A percentile compares a stretch with the other conserved stretches of the same genome.
Conservation (phyloP, 805 yeast species). For the Ogataea haglerorum region DNA sequence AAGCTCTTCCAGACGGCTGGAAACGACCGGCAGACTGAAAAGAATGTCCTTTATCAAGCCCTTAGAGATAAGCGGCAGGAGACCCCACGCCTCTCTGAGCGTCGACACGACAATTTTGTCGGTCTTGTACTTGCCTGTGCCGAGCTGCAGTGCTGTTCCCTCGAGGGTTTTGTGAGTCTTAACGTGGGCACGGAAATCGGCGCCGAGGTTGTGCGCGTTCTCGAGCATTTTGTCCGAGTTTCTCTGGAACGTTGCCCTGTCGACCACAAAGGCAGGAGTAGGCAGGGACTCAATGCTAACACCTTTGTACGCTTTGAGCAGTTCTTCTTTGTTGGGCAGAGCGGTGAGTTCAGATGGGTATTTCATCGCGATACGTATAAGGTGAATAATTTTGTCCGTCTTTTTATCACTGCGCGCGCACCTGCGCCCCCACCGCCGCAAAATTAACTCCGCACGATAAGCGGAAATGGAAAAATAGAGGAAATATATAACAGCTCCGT, state of each 20-base stretch:
- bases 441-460: neutral
- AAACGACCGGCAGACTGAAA: slow-evolving; percentile 57
- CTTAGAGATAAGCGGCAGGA: slow-evolving; percentile 33
- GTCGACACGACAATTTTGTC: slow-evolving; percentile 65
- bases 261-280: slow-evolving; percentile 58
- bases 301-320: slow-evolving; percentile 38
- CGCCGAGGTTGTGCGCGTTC: slow-evolving; percentile 37
- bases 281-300: slow-evolving; percentile 40
- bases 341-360: slow-evolving; percentile 23
- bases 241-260: slow-evolving; percentile 35
- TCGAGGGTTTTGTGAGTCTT: slow-evolving; percentile 72
- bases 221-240: slow-evolving; percentile 51
- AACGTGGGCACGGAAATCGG: slow-evolving; percentile 63
- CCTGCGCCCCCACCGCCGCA: neutral
- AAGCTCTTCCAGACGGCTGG: slow-evolving; percentile 47
- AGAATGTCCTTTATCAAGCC: slow-evolving; percentile 43
- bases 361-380: slow-evolving; percentile 5
- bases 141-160: slow-evolving; percentile 55
- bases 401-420: neutral
- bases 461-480: neutral
- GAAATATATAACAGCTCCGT: neutral
- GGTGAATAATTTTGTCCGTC: neutral
- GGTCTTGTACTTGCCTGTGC: slow-evolving; percentile 39
- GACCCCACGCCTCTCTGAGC: slow-evolving; percentile 58
- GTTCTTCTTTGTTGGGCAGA: slow-evolving; percentile 21